These are phyloP conservation scores for Colletotrichum incanum DNA, from an alignment of 2,329 filamentous ascomycete genomes.

Conservation along the genomic window DNA sequence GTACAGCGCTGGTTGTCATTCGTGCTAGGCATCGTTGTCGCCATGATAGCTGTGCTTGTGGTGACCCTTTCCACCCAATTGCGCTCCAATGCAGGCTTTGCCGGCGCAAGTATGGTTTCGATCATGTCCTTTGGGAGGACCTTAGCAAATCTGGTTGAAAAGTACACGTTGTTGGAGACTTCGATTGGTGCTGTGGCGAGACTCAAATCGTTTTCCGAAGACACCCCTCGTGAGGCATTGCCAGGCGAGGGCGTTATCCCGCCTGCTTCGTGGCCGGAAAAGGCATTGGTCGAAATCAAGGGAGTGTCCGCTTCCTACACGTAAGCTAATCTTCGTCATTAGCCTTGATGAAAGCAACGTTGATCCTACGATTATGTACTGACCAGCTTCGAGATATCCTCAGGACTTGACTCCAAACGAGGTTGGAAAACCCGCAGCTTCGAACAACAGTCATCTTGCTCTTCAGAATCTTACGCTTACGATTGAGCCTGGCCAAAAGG, in stretches of 20 bases:
- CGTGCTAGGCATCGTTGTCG: conserved; percentile 65
- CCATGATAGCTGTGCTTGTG: conserved; percentile 63
- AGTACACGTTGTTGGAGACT: neutral
- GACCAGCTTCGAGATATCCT: too few relatives aligned
- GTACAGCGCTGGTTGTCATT: conserved; percentile 73
- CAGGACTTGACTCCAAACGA: too few relatives aligned
- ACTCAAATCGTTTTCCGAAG: neutral
- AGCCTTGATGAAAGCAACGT: too few relatives aligned
- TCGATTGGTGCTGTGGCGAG: neutral
- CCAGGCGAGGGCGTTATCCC: neutral
- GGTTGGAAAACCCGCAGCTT: neutral
- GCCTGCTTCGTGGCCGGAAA: neutral
- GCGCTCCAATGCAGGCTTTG: conserved; percentile 43
- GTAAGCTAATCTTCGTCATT: neutral
- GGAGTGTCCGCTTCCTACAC: neutral
- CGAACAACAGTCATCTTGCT: neutral
- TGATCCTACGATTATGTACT: too few relatives aligned
- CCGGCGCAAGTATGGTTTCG: conserved; percentile 50
- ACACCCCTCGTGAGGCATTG: neutral
- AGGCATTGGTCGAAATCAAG: neutral
- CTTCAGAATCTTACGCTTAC: neutral
- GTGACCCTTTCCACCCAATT: conserved; percentile 56
- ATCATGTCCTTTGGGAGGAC: conserved; percentile 48
- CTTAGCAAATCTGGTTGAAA: neutral
- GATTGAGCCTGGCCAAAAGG: neutral